Evolutionary conservation across 257 asterid genomes (phyloP), one percentile per base, ranked within the genome.

Genomic region (Schizonepeta tenuifolia): DNA sequence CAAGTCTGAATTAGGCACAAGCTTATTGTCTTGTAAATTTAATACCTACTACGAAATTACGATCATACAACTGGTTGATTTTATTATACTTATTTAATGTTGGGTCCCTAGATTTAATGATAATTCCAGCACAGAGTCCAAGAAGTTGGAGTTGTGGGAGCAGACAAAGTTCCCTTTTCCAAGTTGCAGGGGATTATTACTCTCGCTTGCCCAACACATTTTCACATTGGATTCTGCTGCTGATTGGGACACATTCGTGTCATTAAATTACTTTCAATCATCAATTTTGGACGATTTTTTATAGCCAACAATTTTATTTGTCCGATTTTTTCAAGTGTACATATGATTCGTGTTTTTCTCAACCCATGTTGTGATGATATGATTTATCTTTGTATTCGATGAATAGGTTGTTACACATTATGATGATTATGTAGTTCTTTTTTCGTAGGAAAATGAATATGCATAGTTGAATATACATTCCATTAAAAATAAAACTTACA

Each of bases 171-270:
- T 49, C 60, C 55, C 14, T 63, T 67, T 67, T 67, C 68, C 71
- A 73, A 56, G 76, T 53, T 67, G 82, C 61, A 60, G 35, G 55
- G 56, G 58, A 78, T 78, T 14, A 78, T 69, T 55, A 70, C 72
- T 62, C 72, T 54, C 76, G 21, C 75, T 72, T 51, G 24, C 61
- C 63, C 65, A 49, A 44, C 36, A 49, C 33, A 26, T 12, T 46
- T n/a, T 43, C 40, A 51, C 83, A 49, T 74, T 69, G 83, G 83
- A 79, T 79, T 79, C 79, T 74, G 77, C 79, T 74, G 65, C 3
- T 46, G 77, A 74, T 47, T 46, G 65, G 33, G 79, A 78, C 75
- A 78, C 75, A 68, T 7, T 72, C 66, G 18, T 72, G 33, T 72
- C 54, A 57, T 67, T 62, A 38, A 35, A 61, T 58, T 28, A 9